Base-by-base conservation (phyloP, 108 stramenopile species). In the Cyclotella choctawhatcheeana region DNA sequence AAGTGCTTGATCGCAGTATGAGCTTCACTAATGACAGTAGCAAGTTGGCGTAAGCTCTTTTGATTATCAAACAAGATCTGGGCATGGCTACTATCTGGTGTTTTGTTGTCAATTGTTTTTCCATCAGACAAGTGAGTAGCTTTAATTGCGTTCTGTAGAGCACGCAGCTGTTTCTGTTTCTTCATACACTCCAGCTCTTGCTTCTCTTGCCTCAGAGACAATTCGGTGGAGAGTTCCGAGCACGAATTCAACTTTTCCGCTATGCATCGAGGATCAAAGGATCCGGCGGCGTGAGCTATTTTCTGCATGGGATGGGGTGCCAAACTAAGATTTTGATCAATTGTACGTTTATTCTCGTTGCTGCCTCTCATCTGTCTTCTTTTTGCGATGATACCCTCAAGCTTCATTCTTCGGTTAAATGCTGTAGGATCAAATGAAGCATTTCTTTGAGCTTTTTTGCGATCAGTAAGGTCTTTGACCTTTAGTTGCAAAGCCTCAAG, bases 151-250 rank as follows among this genome's bases (percentile, higher is more conserved):
- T 29, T 8, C 30, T 50, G n/a, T 0, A 67, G 4, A 16, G 33
- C 67, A 32, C 58, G 13, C 3, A 74, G 48, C 20, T 34, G 40
- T 20, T 55, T 64, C 12, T 74, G 34, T 25, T 74, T 66, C 2
- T 48, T n/a, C 3, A 40, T 52, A 18, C 55, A 21, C 53, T 74
- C 74, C n/a, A n/a, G n/a, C n/a, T n/a, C n/a, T n/a, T n/a, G 3
- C 44, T 32, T 67, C 53, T 44, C 64, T 21, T 74, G 74, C 1
- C 56, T 32, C 64, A 58, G 43, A 27, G 35, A 33, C 30, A 74
- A 60, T 16, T 60, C 31, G 0, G 52, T 25, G 14, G 27, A 16
- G 16, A 35, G 33, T 30, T 74, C 56, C 27, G 44, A 24, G 20
- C 37, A 24, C n/a, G n/a, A n/a, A 8, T 74, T 74, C 18, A 65